A percentile compares a stretch with the other conserved stretches of the same genome.
phyloP scores from a whole-genome alignment of 371 early-diverging fungal genomes.

The Syncephalastrum racemosum region DNA sequence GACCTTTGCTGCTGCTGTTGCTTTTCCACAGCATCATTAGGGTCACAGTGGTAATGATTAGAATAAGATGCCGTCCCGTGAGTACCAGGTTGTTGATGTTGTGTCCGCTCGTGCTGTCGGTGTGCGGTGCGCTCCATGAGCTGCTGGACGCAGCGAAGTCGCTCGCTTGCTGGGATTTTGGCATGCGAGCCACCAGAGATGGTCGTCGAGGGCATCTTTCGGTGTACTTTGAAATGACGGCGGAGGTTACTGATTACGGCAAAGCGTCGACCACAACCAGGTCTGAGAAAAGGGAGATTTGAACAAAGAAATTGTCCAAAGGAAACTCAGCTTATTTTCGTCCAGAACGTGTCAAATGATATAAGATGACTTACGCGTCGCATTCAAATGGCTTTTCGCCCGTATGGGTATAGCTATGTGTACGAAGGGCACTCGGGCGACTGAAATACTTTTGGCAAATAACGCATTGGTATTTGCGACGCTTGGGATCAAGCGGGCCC shows the following conservation, averaged over 20 bases:
- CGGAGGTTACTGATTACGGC: slow-evolving; percentile 44
- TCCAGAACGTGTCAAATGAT: background rate
- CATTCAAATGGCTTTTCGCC: slow-evolving; percentile 78
- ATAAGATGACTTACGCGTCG: slow-evolving; percentile 27
- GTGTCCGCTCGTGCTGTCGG: background rate
- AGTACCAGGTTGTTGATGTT: no score
- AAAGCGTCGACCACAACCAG: slow-evolving; percentile 41
- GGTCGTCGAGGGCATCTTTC: slow-evolving; percentile 13
- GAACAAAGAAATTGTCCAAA: background rate
- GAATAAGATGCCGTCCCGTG: no score
- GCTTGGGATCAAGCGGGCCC: slow-evolving; percentile 51
- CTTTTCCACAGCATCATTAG: no score
- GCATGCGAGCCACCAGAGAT: background rate
- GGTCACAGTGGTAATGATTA: no score
- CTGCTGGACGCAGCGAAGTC: slow-evolving; percentile 23
- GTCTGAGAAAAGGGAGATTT: slow-evolving; percentile 11
- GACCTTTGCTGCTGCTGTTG: no score
- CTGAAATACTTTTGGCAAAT: slow-evolving; percentile 69
- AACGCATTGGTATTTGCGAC: slow-evolving; percentile 11
- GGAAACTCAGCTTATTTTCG: background rate
- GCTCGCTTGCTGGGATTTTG: slow-evolving; percentile 25
- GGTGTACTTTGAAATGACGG: slow-evolving; percentile 40
- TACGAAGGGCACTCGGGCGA: slow-evolving; percentile 72
- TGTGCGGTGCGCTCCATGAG: slow-evolving; percentile 25
- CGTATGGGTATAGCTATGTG: slow-evolving; percentile 76